These are phyloP conservation scores for Neopestalotiopsis sp. DNA, from an alignment of 2,329 filamentous ascomycete species.

Conservation along the genomic window DNA sequence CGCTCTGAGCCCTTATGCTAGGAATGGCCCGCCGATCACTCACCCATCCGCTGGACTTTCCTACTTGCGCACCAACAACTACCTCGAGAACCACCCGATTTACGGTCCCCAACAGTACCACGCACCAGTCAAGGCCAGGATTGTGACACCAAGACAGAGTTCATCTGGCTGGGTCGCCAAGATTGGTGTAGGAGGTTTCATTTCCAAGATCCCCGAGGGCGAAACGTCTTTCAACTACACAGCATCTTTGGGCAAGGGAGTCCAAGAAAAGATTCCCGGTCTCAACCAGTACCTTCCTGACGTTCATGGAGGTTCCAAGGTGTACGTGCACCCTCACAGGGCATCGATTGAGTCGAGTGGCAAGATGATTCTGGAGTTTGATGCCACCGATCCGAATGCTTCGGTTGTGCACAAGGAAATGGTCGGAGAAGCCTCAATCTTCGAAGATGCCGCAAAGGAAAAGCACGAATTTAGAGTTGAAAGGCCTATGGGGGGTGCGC, in stretches of 20 bases:
- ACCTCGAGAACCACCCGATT: constrained; percentile 64
- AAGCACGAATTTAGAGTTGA: not conserved
- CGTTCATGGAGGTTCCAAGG: constrained; percentile 58
- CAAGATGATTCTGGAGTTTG: constrained; percentile 51
- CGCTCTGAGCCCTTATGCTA: constrained; percentile 51
- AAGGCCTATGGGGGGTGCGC: not conserved
- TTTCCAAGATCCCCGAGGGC: constrained; percentile 48
- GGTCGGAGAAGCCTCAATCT: constrained; percentile 19
- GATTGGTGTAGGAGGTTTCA: constrained; percentile 62
- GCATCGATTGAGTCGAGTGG: constrained; percentile 57
- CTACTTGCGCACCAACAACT: constrained; percentile 62
- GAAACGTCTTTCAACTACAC: constrained; percentile 48
- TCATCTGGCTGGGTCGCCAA: constrained; percentile 40
- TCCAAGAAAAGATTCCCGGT: constrained; percentile 24
- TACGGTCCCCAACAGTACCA: constrained; percentile 63
- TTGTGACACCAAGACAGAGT: constrained; percentile 50
- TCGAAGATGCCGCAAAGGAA: constrained; percentile 20
- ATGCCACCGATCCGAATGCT: constrained; percentile 41
- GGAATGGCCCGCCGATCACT: constrained; percentile 61
- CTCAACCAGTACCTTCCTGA: constrained; percentile 52
- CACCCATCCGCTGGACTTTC: constrained; percentile 69
- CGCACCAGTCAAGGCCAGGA: constrained; percentile 54
- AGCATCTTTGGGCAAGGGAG: not conserved
- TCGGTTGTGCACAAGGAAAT: constrained; percentile 24
- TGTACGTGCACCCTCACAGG: constrained; percentile 52